phyloP scores from a whole-genome alignment of 129 eudicot genomes.

The Lactuca sativa region DNA sequence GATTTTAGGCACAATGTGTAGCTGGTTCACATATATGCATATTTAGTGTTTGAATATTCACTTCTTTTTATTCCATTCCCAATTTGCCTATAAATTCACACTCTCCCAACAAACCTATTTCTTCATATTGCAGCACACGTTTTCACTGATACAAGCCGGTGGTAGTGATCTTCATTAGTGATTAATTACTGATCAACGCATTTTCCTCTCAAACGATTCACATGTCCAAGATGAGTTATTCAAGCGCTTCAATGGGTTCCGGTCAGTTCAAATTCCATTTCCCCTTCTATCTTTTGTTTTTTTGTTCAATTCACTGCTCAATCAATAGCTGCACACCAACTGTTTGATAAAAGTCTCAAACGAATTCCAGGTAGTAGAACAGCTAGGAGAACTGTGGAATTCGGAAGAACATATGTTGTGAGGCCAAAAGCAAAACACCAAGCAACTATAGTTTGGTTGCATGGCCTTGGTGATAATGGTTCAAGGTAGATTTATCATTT shows the following conservation, averaged over 20 bases:
- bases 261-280: constrained; percentile 52
- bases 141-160: constrained; percentile 18
- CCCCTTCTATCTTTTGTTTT: background rate
- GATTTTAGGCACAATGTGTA: constrained; percentile 50
- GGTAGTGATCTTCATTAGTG: constrained; percentile 14
- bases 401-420: constrained; percentile 96
- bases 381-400: constrained; percentile 67
- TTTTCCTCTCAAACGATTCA: background rate
- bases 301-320: background rate
- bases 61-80: constrained; percentile 43
- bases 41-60: constrained; percentile 60
- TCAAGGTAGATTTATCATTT: constrained; percentile 57
- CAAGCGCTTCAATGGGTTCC: constrained; percentile 81
- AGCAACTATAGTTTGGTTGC: constrained; percentile 98
- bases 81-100: constrained; percentile 58
- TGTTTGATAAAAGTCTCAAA: constrained; percentile 23
- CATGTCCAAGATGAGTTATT: constrained; percentile 68
- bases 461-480: constrained; percentile 99
- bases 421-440: constrained; percentile 95
- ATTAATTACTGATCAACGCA: background rate
- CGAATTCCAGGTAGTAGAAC: constrained; percentile 70
- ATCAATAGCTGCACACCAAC: constrained; percentile 16
- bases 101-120: constrained; percentile 26
- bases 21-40: constrained; percentile 69
- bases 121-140: constrained; percentile 47